Conservation (phyloP, 2,329 filamentous ascomycete genomes). For the Venturia aucupariae region DNA sequence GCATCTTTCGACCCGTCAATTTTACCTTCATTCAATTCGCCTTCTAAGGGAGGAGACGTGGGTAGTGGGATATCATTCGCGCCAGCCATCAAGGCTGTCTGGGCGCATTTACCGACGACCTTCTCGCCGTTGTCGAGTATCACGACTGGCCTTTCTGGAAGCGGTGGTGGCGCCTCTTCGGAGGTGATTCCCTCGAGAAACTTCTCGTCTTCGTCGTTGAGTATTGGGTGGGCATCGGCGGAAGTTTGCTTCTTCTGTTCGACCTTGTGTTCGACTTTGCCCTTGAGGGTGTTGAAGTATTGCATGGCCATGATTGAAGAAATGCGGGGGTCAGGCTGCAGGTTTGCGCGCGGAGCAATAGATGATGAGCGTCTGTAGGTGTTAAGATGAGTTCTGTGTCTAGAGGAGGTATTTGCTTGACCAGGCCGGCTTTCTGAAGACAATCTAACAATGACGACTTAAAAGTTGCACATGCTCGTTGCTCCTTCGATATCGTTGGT, state of each 20-base stretch:
- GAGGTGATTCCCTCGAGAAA: constrained; percentile 45
- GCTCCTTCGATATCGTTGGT: not conserved
- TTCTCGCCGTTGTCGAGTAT: constrained; percentile 27
- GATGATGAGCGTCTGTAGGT: not conserved
- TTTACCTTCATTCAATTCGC: constrained; percentile 18
- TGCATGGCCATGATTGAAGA: not conserved
- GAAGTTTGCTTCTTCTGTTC: constrained; percentile 19
- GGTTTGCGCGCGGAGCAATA: not conserved
- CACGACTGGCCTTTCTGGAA: constrained; percentile 29
- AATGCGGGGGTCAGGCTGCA: not conserved
- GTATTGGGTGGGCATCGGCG: constrained; percentile 31
- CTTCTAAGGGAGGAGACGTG: constrained; percentile 34
- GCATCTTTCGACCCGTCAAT: constrained; percentile 19
- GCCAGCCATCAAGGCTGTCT: constrained; percentile 36
- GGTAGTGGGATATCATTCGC: constrained; percentile 43
- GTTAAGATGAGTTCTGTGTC: not conserved
- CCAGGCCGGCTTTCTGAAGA: not conserved
- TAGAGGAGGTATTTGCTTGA: not conserved
- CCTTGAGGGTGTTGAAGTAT: constrained; percentile 14
- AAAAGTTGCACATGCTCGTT: not conserved
- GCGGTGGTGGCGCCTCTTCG: constrained; percentile 30
- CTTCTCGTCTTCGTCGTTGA: constrained; percentile 53
- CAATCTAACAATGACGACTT: not conserved
- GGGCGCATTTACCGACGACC: constrained; percentile 34
- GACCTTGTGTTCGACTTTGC: constrained; percentile 22